A percentile compares a stretch with the other conserved stretches of the same genome.
phyloP scores from a whole-genome alignment of 352 stramenopile species.

The Globisporangium cystogenes region DNA sequence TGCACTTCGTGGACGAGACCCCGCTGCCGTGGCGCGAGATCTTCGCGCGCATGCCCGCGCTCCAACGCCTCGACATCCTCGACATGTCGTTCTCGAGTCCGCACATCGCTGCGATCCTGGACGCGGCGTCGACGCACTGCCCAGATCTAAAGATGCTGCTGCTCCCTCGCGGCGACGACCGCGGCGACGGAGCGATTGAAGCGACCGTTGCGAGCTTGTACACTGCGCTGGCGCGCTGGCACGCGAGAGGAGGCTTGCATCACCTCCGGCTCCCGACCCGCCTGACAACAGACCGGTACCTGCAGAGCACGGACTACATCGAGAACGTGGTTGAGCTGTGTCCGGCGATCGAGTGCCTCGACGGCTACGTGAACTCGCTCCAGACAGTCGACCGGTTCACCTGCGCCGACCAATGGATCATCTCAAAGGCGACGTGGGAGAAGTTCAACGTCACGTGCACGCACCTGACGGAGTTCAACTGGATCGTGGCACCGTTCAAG shows the following conservation, averaged over 20 bases:
- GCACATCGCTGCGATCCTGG: constrained; percentile 29
- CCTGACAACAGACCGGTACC: constrained; percentile 9
- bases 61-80: constrained; percentile 43
- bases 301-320: constrained; percentile 36
- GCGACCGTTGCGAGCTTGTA: not conserved
- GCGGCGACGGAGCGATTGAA: not conserved
- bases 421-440: constrained; percentile 32
- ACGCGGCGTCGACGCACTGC: constrained; percentile 29
- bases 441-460: constrained; percentile 32
- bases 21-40: constrained; percentile 31
- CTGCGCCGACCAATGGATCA: constrained; percentile 48
- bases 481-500: constrained; percentile 41
- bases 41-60: constrained; percentile 28
- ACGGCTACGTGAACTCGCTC: constrained; percentile 46
- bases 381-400: constrained; percentile 38
- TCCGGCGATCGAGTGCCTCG: constrained; percentile 45
- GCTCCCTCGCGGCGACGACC: constrained; percentile 15
- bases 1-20: constrained; percentile 20
- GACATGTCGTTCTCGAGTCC: constrained; percentile 41
- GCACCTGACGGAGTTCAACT: constrained; percentile 51
- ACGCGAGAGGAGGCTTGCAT: constrained; percentile 24
- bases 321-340: constrained; percentile 30
- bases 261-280: constrained; percentile 30
- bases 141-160: constrained; percentile 41
- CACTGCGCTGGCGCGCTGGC: constrained; percentile 34